Percentiles rank a stretch among this genome's conserved stretches.
These are phyloP conservation scores for Scedosporium apiospermum DNA, from an alignment of 2,329 filamentous ascomycete genomes.

Conservation along the genomic window DNA sequence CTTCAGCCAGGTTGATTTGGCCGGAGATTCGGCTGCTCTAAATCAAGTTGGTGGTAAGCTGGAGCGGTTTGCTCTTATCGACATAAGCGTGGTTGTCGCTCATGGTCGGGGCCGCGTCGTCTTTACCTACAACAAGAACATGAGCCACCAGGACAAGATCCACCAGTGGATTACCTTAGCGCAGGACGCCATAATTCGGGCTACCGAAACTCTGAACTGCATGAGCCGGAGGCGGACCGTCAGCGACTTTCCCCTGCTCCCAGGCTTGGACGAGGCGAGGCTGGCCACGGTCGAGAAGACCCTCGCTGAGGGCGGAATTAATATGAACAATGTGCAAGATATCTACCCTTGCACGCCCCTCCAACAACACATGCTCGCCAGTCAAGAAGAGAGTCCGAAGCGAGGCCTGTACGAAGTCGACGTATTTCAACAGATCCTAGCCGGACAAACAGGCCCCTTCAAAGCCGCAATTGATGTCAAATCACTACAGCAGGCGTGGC, in stretches of 20 bases:
- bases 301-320: slow-evolving; percentile 24
- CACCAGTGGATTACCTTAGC: not conserved
- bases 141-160: not conserved
- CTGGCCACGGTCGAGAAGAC: slow-evolving; percentile 24
- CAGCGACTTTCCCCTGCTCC: slow-evolving; percentile 11
- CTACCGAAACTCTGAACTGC: not conserved
- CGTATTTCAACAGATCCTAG: not conserved
- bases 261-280: slow-evolving; percentile 24
- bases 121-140: not conserved
- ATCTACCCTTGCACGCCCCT: slow-evolving; percentile 27
- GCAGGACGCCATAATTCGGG: not conserved
- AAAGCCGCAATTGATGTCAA: too few species aligned
- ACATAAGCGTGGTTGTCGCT: too few species aligned
- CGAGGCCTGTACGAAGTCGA: slow-evolving; percentile 31
- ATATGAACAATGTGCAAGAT: slow-evolving; percentile 23
- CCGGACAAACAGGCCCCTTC: not conserved
- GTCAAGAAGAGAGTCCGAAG: slow-evolving; percentile 26
- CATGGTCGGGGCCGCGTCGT: not conserved
- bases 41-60: too few species aligned
- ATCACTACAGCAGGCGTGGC: too few species aligned
- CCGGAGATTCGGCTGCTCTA: too few species aligned
- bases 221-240: not conserved
- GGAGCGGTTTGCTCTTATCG: too few species aligned
- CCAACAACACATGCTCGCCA: slow-evolving; percentile 26
- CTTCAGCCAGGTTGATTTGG: too few species aligned